Evolutionary conservation across 306 rosid genomes (phyloP).

Genomic region (Dalbergia cultrata): DNA sequence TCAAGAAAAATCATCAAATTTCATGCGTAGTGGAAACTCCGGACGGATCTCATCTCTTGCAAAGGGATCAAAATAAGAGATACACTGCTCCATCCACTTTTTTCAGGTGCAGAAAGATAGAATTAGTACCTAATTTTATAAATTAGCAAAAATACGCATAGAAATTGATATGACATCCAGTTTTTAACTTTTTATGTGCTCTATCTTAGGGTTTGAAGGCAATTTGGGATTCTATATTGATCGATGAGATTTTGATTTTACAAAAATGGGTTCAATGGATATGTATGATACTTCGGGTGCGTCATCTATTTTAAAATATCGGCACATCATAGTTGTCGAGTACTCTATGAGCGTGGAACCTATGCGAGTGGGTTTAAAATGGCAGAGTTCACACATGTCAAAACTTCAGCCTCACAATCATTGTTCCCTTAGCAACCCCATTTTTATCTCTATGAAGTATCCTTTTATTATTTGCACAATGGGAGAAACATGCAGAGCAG

Average conservation of each 20-base stretch:
- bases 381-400: neutral
- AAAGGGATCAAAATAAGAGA: neutral
- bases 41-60: neutral
- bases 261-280: too few species aligned
- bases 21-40: neutral
- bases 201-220: neutral
- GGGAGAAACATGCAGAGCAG: neutral
- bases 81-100: neutral
- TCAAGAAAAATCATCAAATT: neutral
- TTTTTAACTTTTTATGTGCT: neutral
- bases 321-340: too few species aligned
- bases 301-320: too few species aligned
- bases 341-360: too few species aligned
- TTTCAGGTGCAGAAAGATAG: neutral
- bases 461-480: neutral
- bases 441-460: neutral
- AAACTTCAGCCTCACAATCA: constrained; percentile 1
- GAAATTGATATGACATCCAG: neutral
- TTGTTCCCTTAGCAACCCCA: neutral
- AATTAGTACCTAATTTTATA: neutral
- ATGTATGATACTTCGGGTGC: too few species aligned
- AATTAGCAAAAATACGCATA: neutral
- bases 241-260: too few species aligned
- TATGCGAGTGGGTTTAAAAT: too few species aligned
- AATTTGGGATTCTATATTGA: too few species aligned